Evolutionary conservation across 306 rosid species (phyloP).

Genomic region (Albizia julibrissin): DNA sequence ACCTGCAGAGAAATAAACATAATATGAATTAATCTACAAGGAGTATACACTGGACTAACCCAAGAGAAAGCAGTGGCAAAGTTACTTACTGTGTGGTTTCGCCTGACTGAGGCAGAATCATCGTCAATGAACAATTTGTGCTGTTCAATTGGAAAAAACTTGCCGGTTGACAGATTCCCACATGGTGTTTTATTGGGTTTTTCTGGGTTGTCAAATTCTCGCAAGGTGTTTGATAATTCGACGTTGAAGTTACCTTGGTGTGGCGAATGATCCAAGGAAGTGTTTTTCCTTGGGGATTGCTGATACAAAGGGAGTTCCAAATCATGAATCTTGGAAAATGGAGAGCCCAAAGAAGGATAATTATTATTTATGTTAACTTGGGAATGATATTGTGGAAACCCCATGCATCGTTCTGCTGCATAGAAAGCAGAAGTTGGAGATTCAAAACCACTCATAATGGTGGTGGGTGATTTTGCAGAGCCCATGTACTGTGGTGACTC

Average conservation of each 20-base stretch:
- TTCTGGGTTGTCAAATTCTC: slow-evolving; percentile 29
- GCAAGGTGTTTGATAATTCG: slow-evolving; percentile 56
- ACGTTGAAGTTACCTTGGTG: slow-evolving; percentile 42
- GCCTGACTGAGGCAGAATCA: slow-evolving; percentile 27
- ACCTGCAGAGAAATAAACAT: slow-evolving; percentile 32
- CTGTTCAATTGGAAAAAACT: slow-evolving; percentile 44
- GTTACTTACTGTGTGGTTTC: slow-evolving; percentile 48
- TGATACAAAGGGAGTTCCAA: slow-evolving; percentile 55
- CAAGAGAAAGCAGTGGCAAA: not conserved
- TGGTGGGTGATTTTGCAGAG: slow-evolving; percentile 38
- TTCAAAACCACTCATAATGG: slow-evolving; percentile 63
- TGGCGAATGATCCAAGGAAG: slow-evolving; percentile 38
- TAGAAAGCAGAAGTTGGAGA: slow-evolving; percentile 70
- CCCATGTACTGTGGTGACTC: slow-evolving; percentile 31
- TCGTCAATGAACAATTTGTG: slow-evolving; percentile 42
- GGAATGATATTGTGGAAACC: slow-evolving; percentile 58
- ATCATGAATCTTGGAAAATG: slow-evolving; percentile 35
- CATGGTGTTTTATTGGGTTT: slow-evolving; percentile 33
- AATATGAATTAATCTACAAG: not conserved
- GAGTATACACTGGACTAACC: not conserved
- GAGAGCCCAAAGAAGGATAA: slow-evolving; percentile 35
- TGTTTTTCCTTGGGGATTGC: slow-evolving; percentile 40
- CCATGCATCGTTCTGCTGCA: slow-evolving; percentile 75
- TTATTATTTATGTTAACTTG: slow-evolving; percentile 22
- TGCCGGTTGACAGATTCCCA: slow-evolving; percentile 29